These are phyloP conservation scores for Spongispora temasekensis DNA, from an alignment of 1,284 basidiomycete genomes.

Conservation along the genomic window DNA sequence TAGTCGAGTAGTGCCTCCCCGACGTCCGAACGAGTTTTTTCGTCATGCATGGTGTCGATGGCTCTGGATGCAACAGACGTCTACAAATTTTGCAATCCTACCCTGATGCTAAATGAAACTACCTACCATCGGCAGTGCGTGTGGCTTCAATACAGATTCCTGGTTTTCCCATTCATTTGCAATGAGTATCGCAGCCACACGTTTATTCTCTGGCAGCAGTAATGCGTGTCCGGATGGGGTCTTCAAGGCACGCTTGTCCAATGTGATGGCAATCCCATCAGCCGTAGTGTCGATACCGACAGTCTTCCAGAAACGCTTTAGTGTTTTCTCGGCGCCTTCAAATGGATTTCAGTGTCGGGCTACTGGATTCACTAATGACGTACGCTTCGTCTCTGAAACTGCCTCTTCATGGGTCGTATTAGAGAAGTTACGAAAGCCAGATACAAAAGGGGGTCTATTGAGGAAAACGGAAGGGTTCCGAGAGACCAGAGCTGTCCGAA, in stretches of 20 bases:
- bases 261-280: slow-evolving; percentile 65
- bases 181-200: slow-evolving; percentile 80
- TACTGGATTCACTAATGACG: slow-evolving; percentile 14
- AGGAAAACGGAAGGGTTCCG: background rate
- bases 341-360: slow-evolving; percentile 12
- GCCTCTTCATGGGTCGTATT: slow-evolving; percentile 40
- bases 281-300: slow-evolving; percentile 70
- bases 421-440: slow-evolving; percentile 13
- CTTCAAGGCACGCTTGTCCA: slow-evolving; percentile 86
- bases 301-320: slow-evolving; percentile 90
- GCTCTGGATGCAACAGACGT: slow-evolving; percentile 90
- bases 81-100: slow-evolving; percentile 32
- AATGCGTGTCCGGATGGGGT: slow-evolving; percentile 84
- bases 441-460: background rate
- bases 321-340: slow-evolving; percentile 80
- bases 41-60: slow-evolving; percentile 75
- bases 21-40: slow-evolving; percentile 62
- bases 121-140: slow-evolving; percentile 88
- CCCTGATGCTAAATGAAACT: slow-evolving; percentile 2
- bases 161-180: slow-evolving; percentile 98
- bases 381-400: slow-evolving; percentile 61
- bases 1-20: slow-evolving; percentile 80
- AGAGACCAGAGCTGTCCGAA: slow-evolving; percentile 4
- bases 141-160: slow-evolving; percentile 82
- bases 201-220: slow-evolving; percentile 69